Evolutionary conservation across 2,329 filamentous ascomycete genomes (phyloP).

Genomic region (Cladosporium sp.): DNA sequence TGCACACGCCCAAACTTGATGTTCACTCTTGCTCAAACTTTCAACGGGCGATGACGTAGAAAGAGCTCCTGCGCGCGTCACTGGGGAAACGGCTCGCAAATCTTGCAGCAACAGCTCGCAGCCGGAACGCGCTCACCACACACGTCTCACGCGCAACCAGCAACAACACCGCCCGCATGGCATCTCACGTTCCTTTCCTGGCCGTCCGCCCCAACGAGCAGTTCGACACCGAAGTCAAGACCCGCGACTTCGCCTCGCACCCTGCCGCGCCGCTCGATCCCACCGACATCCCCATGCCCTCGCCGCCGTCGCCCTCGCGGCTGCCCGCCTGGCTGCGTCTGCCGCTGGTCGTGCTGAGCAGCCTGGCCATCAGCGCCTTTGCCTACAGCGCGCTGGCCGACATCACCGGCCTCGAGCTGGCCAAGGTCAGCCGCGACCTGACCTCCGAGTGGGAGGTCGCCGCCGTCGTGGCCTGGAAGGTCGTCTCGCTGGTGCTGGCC

Average conservation of each 20-base stretch:
- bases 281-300: background rate
- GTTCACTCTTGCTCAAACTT: too few species aligned
- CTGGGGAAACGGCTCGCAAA: background rate
- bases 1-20: too few species aligned
- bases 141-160: background rate
- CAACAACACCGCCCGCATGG: slow-evolving; percentile 13
- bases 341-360: slow-evolving; percentile 45
- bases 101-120: background rate
- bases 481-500: slow-evolving; percentile 62
- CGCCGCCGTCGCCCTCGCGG: slow-evolving; percentile 19
- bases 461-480: slow-evolving; percentile 53
- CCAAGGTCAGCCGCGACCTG: slow-evolving; percentile 59
- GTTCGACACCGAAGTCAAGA: slow-evolving; percentile 19
- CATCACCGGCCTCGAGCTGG: slow-evolving; percentile 62
- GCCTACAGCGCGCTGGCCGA: slow-evolving; percentile 61
- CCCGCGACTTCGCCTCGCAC: slow-evolving; percentile 16
- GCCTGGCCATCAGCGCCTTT: slow-evolving; percentile 59
- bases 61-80: background rate
- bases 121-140: background rate
- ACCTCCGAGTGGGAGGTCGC: slow-evolving; percentile 61
- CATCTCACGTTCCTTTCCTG: slow-evolving; percentile 28
- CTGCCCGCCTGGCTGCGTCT: slow-evolving; percentile 37
- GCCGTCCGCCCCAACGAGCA: slow-evolving; percentile 28
- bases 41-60: background rate
- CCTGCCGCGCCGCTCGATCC: slow-evolving; percentile 11